Base-by-base conservation (phyloP, 805 yeast genomes). In the Hanseniaspora singularis region DNA sequence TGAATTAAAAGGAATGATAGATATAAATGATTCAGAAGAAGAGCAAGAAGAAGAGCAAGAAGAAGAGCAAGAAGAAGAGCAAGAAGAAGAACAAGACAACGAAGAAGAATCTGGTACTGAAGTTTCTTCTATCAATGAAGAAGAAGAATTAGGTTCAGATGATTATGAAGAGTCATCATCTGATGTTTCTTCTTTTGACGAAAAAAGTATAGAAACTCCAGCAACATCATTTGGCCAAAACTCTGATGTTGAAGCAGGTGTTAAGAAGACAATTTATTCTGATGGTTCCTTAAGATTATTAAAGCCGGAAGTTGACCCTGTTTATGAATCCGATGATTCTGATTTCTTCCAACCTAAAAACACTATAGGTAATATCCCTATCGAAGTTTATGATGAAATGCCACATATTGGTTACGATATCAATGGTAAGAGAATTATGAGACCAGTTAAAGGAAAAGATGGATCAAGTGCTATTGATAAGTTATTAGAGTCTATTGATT, bases 371-470 rank as follows among this genome's bases (percentile, higher is more conserved):
- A 85, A 92, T 60, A 74, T 92, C 49, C 97, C 98, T 42, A 58
- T 92, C 18, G 75, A 89, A 16, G 95, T 95, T 1, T 92, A 92
- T 61, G 98, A 92, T 48, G 95, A 88, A 64, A 82, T 81, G 79
- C 98, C 98, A 1, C 98, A 92, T 61, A 77, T 92, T 51, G 97
- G 98, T 49, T 92, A 92, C 63, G 89, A 86, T 62, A 88, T 92
- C 57, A 92, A 92, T 61, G 98, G 99, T 58, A 89, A 88, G 62
- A 77, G 98, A 60, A 88, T 92, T 59, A 89, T 92, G 97, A 77
- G 99, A 63, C 99, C 99, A 11, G 98, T 97, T 9, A 81, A 85
- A 57, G 95, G 96, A 12, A 18, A 36, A 24, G 48, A 39, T 24
- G 48, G 48, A 3, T 30, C 33, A 18, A 78, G 94, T 49, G 98